Conservation (phyloP, 441 rosid species). For the Adansonia gregorii region DNA sequence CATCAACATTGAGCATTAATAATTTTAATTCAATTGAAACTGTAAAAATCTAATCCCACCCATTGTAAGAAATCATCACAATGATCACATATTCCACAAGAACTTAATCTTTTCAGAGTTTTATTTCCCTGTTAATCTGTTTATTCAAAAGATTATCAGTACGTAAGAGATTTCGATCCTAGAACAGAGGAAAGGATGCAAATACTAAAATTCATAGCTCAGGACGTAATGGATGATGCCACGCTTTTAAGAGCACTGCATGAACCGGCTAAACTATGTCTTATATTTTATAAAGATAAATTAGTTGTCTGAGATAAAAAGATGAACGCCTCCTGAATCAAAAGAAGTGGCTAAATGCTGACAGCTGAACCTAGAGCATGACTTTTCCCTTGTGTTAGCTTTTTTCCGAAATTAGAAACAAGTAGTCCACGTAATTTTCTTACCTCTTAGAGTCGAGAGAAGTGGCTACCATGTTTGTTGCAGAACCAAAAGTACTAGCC, state of each 20-base stretch:
- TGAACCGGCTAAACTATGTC: slow-evolving; percentile 32
- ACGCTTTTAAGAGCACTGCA: slow-evolving; percentile 23
- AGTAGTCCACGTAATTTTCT: too few relatives aligned
- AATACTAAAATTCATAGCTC: too few relatives aligned
- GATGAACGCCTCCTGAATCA: slow-evolving; percentile 35
- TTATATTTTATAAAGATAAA: slow-evolving; percentile 1
- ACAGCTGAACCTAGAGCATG: slow-evolving; percentile 36
- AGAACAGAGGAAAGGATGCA: too few relatives aligned
- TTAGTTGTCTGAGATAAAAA: not conserved
- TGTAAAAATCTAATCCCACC: not conserved
- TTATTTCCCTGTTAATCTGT: too few relatives aligned
- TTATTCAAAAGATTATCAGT: too few relatives aligned
- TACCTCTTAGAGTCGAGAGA: slow-evolving; percentile 46
- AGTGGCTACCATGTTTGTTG: slow-evolving; percentile 47
- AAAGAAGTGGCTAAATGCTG: slow-evolving; percentile 37
- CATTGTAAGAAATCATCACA: not conserved
- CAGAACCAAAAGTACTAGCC: slow-evolving; percentile 47
- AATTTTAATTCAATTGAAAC: not conserved
- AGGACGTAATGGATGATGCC: too few relatives aligned
- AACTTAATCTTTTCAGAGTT: slow-evolving; percentile 23
- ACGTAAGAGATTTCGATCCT: too few relatives aligned
- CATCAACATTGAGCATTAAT: not conserved
- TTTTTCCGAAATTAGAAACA: too few relatives aligned
- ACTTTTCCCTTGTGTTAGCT: too few relatives aligned
- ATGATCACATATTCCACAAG: not conserved